Percentiles rank a stretch among this genome's conserved stretches.
Conservation (phyloP, 2,329 filamentous ascomycete genomes). For the Trichoderma guizhouense region DNA sequence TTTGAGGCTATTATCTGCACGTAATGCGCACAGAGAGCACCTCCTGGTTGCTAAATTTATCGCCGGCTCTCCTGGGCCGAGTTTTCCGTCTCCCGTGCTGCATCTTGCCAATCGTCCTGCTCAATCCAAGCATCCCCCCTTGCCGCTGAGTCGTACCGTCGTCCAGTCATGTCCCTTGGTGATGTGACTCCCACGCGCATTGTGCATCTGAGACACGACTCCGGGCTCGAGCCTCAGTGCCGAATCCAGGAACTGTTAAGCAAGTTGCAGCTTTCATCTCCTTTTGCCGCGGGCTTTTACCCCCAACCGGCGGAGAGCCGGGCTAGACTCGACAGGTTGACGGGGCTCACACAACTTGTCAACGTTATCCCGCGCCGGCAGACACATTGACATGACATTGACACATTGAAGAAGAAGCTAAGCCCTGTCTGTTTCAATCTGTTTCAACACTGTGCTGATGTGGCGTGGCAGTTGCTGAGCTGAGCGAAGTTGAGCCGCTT, state of each 20-base stretch:
- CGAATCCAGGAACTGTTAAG: background rate
- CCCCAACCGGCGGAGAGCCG: background rate
- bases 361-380: background rate
- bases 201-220: background rate
- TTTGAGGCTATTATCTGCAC: background rate
- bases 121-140: background rate
- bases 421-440: background rate
- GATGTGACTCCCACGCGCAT: background rate
- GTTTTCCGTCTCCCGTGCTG: background rate
- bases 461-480: background rate
- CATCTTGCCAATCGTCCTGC: background rate
- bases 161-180: background rate
- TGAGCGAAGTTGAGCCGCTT: background rate
- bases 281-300: background rate
- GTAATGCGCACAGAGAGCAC: background rate
- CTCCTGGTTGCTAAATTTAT: conserved; percentile 4
- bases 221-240: background rate
- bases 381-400: background rate
- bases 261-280: background rate
- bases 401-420: background rate
- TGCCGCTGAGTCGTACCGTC: background rate
- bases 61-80: background rate
- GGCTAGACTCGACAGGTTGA: background rate
- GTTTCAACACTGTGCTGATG: background rate
- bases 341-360: background rate